These are phyloP conservation scores for Didymella exigua DNA, from an alignment of 2,329 filamentous ascomycete genomes.

Conservation along the genomic window DNA sequence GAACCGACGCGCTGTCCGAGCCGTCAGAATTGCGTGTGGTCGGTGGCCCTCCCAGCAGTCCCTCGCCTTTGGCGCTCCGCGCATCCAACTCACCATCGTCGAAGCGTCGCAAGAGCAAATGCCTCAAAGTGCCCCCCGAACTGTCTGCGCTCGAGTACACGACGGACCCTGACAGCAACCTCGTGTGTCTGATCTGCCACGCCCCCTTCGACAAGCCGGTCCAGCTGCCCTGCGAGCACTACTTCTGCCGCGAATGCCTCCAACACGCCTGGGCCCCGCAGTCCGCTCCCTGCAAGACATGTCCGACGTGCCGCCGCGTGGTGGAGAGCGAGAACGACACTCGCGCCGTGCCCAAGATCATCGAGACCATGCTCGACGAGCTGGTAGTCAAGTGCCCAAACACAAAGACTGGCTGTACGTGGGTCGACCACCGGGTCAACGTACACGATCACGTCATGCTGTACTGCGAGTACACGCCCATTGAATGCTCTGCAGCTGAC, in stretches of 20 bases:
- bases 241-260: conserved; percentile 66
- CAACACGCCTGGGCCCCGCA: conserved; percentile 47
- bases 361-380: conserved; percentile 67
- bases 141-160: conserved; percentile 64
- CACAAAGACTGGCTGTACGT: conserved; percentile 58
- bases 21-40: conserved; percentile 40
- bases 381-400: conserved; percentile 65
- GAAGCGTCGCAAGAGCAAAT: conserved; percentile 43
- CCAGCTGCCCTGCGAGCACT: conserved; percentile 65
- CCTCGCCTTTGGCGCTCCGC: conserved; percentile 47
- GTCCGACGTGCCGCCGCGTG: conserved; percentile 63
- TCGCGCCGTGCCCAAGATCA: conserved; percentile 57
- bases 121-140: conserved; percentile 54
- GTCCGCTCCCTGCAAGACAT: conserved; percentile 48
- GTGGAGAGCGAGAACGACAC: conserved; percentile 40
- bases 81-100: conserved; percentile 47
- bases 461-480: conserved; percentile 62
- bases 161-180: conserved; percentile 61
- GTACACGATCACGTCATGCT: conserved; percentile 65
- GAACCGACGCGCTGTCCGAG: conserved; percentile 20
- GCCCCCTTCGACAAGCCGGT: conserved; percentile 66
- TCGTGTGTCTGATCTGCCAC: conserved; percentile 69
- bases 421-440: conserved; percentile 60
- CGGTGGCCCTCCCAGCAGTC: conserved; percentile 47
- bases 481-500: conserved; percentile 58